These are phyloP conservation scores for Citrullus amarus DNA, from an alignment of 306 rosid species.

Conservation along the genomic window DNA sequence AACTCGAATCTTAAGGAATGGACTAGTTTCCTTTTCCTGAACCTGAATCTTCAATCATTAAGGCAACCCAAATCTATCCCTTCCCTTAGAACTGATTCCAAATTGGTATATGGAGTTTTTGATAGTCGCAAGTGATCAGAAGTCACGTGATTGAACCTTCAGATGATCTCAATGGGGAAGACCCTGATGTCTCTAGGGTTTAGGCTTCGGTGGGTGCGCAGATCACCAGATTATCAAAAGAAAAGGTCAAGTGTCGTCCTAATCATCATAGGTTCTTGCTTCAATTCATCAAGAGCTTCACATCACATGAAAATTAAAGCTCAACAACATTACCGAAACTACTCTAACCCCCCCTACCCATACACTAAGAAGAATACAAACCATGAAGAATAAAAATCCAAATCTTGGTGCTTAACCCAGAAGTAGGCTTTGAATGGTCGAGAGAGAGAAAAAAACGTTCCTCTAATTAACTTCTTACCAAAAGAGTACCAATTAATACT, in stretches of 20 bases:
- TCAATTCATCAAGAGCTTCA: background rate
- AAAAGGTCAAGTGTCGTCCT: background rate
- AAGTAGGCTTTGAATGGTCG: background rate
- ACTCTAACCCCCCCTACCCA: background rate
- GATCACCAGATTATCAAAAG: background rate
- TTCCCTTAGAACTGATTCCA: background rate
- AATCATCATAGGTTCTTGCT: background rate
- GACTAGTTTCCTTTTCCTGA: background rate
- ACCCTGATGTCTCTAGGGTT: background rate
- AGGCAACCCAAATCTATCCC: background rate
- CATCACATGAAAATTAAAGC: background rate
- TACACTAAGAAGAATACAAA: background rate
- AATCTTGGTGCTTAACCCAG: background rate
- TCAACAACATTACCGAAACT: background rate
- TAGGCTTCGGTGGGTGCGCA: background rate
- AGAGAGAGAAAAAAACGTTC: background rate
- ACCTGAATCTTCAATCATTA: background rate
- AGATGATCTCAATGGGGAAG: background rate
- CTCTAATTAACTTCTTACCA: background rate
- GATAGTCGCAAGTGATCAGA: background rate
- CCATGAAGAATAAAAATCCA: background rate
- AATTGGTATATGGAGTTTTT: background rate
- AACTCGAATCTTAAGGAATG: background rate
- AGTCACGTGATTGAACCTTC: background rate
- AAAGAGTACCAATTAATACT: background rate